Evolutionary conservation across 2,329 filamentous ascomycete genomes (phyloP).

Genomic region (Gnomoniopsis smithogilvyi): DNA sequence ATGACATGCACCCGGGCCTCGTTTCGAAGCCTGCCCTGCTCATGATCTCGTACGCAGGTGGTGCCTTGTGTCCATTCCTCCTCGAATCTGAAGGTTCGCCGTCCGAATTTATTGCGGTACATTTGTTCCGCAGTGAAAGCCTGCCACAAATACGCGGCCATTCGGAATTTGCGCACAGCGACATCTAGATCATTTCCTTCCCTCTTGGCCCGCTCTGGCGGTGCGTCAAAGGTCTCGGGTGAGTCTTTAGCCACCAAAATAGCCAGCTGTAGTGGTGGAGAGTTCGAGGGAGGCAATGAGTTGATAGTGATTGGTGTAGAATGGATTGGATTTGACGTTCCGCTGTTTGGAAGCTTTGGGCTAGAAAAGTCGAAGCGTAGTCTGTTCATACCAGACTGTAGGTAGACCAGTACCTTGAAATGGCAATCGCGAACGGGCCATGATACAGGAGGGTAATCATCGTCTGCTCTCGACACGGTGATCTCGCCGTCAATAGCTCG

Average conservation of each 20-base stretch:
- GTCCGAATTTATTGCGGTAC: conserved; percentile 81
- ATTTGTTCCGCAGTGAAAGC: conserved; percentile 97
- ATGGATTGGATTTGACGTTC: conserved; percentile 66
- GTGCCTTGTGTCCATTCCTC: conserved; percentile 92
- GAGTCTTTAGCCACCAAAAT: conserved; percentile 89
- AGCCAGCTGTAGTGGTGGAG: conserved; percentile 84
- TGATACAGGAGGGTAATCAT: conserved; percentile 74
- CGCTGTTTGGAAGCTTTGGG: conserved; percentile 71
- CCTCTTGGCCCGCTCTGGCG: conserved; percentile 68
- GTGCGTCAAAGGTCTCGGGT: conserved; percentile 77
- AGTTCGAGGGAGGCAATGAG: conserved; percentile 74
- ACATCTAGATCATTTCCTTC: conserved; percentile 81
- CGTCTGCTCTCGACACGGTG: conserved; percentile 77
- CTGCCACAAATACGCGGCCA: conserved; percentile 96
- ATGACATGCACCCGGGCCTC: conserved; percentile 90
- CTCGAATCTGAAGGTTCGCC: conserved; percentile 85
- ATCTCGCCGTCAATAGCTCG: conserved; percentile 74
- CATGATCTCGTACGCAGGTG: conserved; percentile 70
- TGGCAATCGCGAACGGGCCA: conserved; percentile 89
- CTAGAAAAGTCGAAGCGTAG: conserved; percentile 85
- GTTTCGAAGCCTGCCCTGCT: conserved; percentile 73
- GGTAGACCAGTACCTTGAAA: conserved; percentile 87
- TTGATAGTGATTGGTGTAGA: conserved; percentile 79
- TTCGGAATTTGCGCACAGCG: conserved; percentile 86
- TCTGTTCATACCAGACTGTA: conserved; percentile 87